Conservation (phyloP, 345 rosid genomes). For the Eucalyptus curtisii region DNA sequence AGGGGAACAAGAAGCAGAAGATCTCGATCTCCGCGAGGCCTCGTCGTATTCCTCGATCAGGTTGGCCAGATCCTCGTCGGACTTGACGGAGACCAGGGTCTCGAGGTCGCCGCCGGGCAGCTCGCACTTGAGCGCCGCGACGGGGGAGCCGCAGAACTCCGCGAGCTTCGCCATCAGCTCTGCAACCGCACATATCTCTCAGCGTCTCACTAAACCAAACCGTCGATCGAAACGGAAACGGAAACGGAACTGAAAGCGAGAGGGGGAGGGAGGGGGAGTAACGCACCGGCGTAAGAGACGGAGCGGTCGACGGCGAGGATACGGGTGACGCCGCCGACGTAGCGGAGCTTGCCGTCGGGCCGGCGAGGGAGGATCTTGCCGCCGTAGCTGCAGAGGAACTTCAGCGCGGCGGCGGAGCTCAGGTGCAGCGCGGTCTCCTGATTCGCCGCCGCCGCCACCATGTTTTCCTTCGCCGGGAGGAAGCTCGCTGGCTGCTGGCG, state of each 20-base stretch:
- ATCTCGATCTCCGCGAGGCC: neutral
- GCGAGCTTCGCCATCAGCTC: conserved; percentile 44
- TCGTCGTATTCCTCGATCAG: conserved; percentile 39
- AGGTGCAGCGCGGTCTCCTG: neutral
- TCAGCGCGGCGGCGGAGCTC: conserved; percentile 23
- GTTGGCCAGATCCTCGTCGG: conserved; percentile 58
- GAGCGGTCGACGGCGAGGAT: conserved; percentile 64
- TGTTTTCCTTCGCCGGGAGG: neutral
- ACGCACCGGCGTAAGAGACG: conserved; percentile 55
- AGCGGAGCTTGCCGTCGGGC: conserved; percentile 71
- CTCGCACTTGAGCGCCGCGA: conserved; percentile 45
- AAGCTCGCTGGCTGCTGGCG: no score
- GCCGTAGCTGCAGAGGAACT: conserved; percentile 82
- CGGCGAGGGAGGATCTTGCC: conserved; percentile 76
- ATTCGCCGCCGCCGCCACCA: neutral
- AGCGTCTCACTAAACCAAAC: neutral
- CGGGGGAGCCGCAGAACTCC: conserved; percentile 44
- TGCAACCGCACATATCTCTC: neutral
- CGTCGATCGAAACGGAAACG: neutral
- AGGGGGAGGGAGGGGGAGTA: neutral
- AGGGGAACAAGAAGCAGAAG: neutral
- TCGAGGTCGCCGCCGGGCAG: conserved; percentile 75
- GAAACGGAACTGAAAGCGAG: neutral
- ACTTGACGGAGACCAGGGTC: conserved; percentile 63
- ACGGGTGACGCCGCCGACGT: conserved; percentile 78